Evolutionary conservation across 306 rosid species (phyloP).

Genomic region (Calophaca sinica): DNA sequence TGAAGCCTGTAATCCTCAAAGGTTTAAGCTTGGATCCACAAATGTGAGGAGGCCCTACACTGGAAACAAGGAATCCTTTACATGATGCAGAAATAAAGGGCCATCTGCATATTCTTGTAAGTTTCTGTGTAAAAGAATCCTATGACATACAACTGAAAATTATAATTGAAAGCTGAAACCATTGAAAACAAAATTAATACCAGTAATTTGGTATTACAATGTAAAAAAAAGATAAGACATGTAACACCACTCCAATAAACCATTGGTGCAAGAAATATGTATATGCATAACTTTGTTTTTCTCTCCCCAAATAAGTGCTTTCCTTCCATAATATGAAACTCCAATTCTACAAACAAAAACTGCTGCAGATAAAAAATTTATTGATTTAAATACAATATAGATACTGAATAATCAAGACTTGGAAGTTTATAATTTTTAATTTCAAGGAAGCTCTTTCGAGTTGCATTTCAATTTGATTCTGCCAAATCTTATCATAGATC

Average conservation of each 20-base stretch:
- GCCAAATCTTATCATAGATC: conserved; percentile 5
- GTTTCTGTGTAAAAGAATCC: conserved; percentile 18
- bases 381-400: conserved; percentile 1
- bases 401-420: conserved; percentile 12
- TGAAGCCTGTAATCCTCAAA: conserved; percentile 74
- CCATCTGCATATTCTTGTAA: conserved; percentile 23
- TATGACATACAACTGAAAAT: not conserved
- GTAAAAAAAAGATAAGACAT: not conserved
- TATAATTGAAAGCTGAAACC: conserved; percentile 25
- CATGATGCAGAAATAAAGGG: conserved; percentile 39
- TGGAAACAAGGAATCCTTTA: conserved; percentile 68
- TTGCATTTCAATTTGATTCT: conserved; percentile 19
- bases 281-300: not conserved
- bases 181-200: not conserved
- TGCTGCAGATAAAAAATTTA: conserved; percentile 4
- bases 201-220: not conserved
- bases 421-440: conserved; percentile 3
- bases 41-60: conserved; percentile 79
- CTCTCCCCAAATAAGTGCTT: not conserved
- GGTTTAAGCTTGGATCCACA: conserved; percentile 61
- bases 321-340: conserved; percentile 14
- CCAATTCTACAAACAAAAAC: conserved; percentile 4
- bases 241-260: not conserved
- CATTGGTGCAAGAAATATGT: conserved; percentile 14
- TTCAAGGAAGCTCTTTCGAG: conserved; percentile 19